A percentile compares a stretch with the other conserved stretches of the same genome.
Conservation (phyloP, 192 early-diverging fungal genomes). For the Umbelopsis vinacea region DNA sequence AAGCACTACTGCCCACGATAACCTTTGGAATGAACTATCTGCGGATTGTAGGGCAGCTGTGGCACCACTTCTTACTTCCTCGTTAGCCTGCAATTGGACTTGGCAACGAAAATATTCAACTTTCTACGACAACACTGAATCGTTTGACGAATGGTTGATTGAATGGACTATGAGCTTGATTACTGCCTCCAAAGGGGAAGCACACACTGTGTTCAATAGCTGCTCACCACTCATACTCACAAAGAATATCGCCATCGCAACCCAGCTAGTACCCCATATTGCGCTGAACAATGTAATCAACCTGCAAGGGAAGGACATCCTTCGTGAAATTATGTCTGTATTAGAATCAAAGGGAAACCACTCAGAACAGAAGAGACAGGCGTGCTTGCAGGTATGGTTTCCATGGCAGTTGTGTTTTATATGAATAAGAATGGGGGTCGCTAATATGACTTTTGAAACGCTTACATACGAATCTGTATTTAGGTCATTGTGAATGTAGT, state of each 20-base stretch:
- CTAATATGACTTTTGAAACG: too few species aligned
- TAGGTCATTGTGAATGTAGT: constrained; percentile 39
- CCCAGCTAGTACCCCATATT: constrained; percentile 14
- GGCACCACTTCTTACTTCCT: not conserved
- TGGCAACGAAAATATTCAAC: not conserved
- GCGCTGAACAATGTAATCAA: constrained; percentile 3
- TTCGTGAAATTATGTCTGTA: constrained; percentile 8
- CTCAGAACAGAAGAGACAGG: not conserved
- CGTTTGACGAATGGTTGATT: constrained; percentile 3
- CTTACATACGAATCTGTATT: not conserved
- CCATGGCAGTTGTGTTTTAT: not conserved
- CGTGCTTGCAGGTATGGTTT: constrained; percentile 3
- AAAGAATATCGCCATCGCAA: not conserved
- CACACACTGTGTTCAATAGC: constrained; percentile 18
- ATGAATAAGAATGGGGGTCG: not conserved
- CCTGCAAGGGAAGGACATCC: not conserved
- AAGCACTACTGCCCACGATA: not conserved
- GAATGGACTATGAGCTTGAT: constrained; percentile 18
- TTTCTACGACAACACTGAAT: not conserved
- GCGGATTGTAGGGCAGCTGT: not conserved
- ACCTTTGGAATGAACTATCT: constrained; percentile 6
- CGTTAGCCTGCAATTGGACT: constrained; percentile 10
- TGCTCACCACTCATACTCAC: constrained; percentile 23
- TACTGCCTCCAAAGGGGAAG: not conserved
- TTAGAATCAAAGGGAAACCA: not conserved